Evolutionary conservation across 441 rosid species (phyloP).

Genomic region (Gossypium laxum): DNA sequence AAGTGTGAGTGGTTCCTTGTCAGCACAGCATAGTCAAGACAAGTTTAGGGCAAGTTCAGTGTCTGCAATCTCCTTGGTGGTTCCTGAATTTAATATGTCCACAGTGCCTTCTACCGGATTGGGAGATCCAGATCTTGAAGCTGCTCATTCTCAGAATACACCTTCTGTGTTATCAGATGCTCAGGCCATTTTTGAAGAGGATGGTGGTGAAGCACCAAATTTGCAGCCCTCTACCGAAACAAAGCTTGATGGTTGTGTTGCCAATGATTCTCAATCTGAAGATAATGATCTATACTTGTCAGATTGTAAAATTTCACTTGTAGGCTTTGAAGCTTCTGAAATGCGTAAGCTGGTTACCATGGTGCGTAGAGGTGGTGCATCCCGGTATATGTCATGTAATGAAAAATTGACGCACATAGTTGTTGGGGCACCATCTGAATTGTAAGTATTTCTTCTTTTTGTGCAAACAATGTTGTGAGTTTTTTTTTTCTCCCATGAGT

Average conservation of each 20-base stretch:
- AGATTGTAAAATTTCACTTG: slow-evolving; percentile 65
- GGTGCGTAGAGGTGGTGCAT: slow-evolving; percentile 82
- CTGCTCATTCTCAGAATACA: slow-evolving; percentile 61
- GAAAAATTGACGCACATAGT: slow-evolving; percentile 82
- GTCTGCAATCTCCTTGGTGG: slow-evolving; percentile 29
- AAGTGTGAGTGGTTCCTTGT: slow-evolving; percentile 29
- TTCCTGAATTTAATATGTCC: slow-evolving; percentile 40
- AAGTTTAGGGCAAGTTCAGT: slow-evolving; percentile 31
- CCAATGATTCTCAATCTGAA: slow-evolving; percentile 74
- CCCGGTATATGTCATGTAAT: slow-evolving; percentile 52
- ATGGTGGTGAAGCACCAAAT: slow-evolving; percentile 28
- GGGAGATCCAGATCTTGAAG: slow-evolving; percentile 62
- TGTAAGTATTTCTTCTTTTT: slow-evolving; percentile 38
- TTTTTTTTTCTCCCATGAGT: background rate
- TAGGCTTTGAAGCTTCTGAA: slow-evolving; percentile 81
- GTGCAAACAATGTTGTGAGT: background rate
- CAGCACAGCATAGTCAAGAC: slow-evolving; percentile 45
- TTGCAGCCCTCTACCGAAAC: slow-evolving; percentile 34
- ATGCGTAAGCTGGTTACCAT: slow-evolving; percentile 71
- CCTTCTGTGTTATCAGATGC: slow-evolving; percentile 48
- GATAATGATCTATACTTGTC: slow-evolving; percentile 80
- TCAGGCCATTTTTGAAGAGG: slow-evolving; percentile 33
- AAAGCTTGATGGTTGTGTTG: slow-evolving; percentile 49
- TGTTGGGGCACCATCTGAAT: slow-evolving; percentile 82
- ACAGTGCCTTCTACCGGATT: slow-evolving; percentile 33